A percentile compares a stretch with the other conserved stretches of the same genome.
Evolutionary conservation across 176 grass and related monocot species (phyloP).

Genomic region (Carex parvula): DNA sequence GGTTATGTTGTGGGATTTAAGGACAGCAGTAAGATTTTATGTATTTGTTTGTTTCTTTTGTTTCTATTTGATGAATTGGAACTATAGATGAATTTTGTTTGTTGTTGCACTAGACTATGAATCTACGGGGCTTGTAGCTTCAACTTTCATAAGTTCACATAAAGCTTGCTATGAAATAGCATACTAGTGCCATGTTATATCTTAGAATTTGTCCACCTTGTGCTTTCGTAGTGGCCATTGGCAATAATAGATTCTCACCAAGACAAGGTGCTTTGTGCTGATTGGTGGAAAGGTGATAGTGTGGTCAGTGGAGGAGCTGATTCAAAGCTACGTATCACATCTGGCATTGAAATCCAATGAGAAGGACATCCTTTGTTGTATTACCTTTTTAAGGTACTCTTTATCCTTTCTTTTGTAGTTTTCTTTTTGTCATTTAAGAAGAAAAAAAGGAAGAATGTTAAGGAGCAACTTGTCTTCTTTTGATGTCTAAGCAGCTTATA

Average conservation of each 20-base stretch:
- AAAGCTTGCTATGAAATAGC: neutral
- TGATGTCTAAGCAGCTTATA: constrained; percentile 5
- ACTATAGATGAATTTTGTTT: neutral
- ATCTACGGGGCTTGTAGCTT: constrained; percentile 2
- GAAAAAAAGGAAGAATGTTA: neutral
- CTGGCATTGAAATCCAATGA: constrained; percentile 60
- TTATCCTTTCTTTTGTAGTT: constrained; percentile 2
- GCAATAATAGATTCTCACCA: constrained; percentile 65
- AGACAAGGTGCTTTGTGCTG: constrained; percentile 86
- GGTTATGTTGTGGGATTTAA: constrained; percentile 99
- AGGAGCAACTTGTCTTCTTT: constrained; percentile 1
- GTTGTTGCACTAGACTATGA: neutral
- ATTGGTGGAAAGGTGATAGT: constrained; percentile 88
- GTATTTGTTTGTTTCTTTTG: neutral
- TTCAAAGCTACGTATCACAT: constrained; percentile 72
- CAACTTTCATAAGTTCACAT: neutral
- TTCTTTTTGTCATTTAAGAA: neutral
- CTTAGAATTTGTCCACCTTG: neutral
- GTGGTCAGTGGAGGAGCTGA: constrained; percentile 93
- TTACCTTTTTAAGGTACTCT: neutral
- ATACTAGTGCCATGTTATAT: neutral
- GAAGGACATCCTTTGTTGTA: neutral
- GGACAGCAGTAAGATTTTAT: constrained; percentile 70
- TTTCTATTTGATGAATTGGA: neutral
- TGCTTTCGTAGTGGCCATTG: constrained; percentile 71